Evolutionary conservation across 805 yeast genomes (phyloP).

Genomic region (Candida rishiriensis): DNA sequence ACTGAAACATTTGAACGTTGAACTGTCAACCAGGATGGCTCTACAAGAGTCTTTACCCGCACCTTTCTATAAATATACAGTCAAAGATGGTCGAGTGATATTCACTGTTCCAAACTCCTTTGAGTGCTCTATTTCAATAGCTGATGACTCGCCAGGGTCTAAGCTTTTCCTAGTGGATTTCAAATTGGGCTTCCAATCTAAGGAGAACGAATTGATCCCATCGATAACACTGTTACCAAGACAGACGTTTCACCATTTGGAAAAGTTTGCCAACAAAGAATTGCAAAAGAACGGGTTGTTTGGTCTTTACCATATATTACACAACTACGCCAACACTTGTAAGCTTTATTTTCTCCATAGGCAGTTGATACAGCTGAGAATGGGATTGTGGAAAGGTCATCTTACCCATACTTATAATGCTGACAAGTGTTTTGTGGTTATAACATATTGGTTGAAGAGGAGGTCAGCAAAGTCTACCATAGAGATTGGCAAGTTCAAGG

Average conservation of each 20-base stretch:
- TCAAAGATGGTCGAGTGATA: conserved; percentile 73
- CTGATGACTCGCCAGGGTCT: conserved; percentile 49
- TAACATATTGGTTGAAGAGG: conserved; percentile 63
- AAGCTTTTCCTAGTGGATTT: conserved; percentile 80
- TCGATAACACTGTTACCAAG: conserved; percentile 27
- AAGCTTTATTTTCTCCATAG: conserved; percentile 57
- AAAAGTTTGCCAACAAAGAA: conserved; percentile 49
- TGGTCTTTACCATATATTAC: conserved; percentile 53
- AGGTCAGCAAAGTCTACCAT: conserved; percentile 48
- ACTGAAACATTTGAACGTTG: conserved; percentile 64
- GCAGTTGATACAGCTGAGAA: conserved; percentile 49
- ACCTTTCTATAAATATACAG: conserved; percentile 56
- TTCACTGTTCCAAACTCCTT: conserved; percentile 62
- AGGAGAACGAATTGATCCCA: conserved; percentile 27
- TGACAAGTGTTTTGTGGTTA: conserved; percentile 47
- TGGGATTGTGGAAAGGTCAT: conserved; percentile 54
- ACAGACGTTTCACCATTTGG: conserved; percentile 40
- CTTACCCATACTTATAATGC: conserved; percentile 55
- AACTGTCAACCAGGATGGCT: conserved; percentile 72
- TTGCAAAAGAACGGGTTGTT: conserved; percentile 41
- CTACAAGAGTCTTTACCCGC: conserved; percentile 58
- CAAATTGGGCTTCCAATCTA: conserved; percentile 52
- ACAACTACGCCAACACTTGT: conserved; percentile 57
- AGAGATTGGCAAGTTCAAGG: conserved; percentile 54
- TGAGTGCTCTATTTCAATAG: conserved; percentile 73